phyloP scores from a whole-genome alignment of 2,329 filamentous ascomycete genomes.

The Alternaria atra region DNA sequence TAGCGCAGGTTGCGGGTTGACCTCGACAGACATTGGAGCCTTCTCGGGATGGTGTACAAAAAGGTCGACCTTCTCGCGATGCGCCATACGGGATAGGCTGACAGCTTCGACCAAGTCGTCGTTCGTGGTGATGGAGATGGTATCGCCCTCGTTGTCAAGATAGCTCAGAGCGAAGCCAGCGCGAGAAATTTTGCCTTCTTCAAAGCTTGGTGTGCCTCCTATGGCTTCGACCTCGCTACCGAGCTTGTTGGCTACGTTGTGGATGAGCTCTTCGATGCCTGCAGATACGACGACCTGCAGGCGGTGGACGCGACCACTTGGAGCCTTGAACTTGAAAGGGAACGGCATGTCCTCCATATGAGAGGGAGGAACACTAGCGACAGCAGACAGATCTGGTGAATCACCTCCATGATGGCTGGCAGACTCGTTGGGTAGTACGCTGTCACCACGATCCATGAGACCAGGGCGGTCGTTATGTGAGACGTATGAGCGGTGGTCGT shows the following conservation, averaged over 20 bases:
- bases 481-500: constrained; percentile 77
- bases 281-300: constrained; percentile 83
- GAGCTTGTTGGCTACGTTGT: constrained; percentile 82
- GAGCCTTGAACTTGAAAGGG: constrained; percentile 99
- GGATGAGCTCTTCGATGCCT: constrained; percentile 81
- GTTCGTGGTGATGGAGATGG: constrained; percentile 95
- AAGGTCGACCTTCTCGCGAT: constrained; percentile 92
- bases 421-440: constrained; percentile 90
- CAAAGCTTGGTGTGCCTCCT: constrained; percentile 79
- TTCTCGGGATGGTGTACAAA: constrained; percentile 95
- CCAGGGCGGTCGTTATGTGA: constrained; percentile 76
- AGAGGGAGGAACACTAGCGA: constrained; percentile 66
- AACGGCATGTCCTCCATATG: constrained; percentile 76
- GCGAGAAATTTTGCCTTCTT: constrained; percentile 78
- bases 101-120: constrained; percentile 93
- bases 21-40: constrained; percentile 75
- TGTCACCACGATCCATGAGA: constrained; percentile 74
- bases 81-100: constrained; percentile 77
- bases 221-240: constrained; percentile 83
- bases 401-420: constrained; percentile 88
- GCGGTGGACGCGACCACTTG: constrained; percentile 91
- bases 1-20: constrained; percentile 66
- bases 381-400: constrained; percentile 74
- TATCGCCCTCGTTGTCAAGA: constrained; percentile 95
- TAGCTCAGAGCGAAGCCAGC: constrained; percentile 93